A percentile compares a stretch with the other conserved stretches of the same genome.
Conservation (phyloP, 495 filamentous ascomycete species). For the Tuber microsphaerosporum region DNA sequence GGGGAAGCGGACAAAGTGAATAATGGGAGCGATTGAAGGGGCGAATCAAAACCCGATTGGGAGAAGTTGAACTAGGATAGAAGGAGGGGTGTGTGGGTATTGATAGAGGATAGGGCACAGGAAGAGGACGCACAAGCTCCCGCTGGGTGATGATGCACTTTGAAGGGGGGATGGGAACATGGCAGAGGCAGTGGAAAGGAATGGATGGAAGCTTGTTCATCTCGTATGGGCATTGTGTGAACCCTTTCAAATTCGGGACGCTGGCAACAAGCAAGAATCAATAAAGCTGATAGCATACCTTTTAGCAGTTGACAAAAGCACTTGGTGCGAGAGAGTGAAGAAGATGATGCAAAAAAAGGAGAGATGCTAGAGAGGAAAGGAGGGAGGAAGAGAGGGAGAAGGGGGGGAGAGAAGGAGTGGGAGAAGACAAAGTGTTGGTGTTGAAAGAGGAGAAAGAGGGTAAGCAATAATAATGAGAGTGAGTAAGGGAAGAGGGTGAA, state of each 20-base stretch:
- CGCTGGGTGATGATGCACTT: slow-evolving; percentile 18
- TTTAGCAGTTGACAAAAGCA: slow-evolving; percentile 7
- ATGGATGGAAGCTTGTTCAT: slow-evolving; percentile 10
- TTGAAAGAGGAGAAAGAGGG: slow-evolving; percentile 3
- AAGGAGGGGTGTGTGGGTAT: slow-evolving; percentile 30
- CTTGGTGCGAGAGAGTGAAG: slow-evolving; percentile 26
- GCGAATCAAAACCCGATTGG: slow-evolving; percentile 42
- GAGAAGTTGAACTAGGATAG: slow-evolving; percentile 43
- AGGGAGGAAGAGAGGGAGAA: neutral
- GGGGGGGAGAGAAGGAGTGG: neutral
- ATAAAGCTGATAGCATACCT: slow-evolving; percentile 23
- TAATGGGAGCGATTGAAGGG: slow-evolving; percentile 34
- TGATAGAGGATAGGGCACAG: slow-evolving; percentile 4
- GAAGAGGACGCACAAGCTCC: slow-evolving; percentile 26
- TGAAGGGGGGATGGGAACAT: slow-evolving; percentile 8
- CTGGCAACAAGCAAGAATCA: slow-evolving; percentile 6
- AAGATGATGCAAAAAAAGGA: slow-evolving; percentile 11
- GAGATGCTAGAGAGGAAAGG: neutral
- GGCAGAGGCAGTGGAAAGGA: neutral
- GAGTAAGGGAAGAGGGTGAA: neutral
- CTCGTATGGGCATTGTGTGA: slow-evolving; percentile 7
- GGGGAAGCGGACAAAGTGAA: slow-evolving; percentile 30
- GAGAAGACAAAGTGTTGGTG: neutral
- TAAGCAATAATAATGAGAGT: slow-evolving; percentile 4
- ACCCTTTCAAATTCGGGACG: slow-evolving; percentile 9